Evolutionary conservation across 1,284 basidiomycete genomes (phyloP).

Genomic region (Malassezia pachydermatis): DNA sequence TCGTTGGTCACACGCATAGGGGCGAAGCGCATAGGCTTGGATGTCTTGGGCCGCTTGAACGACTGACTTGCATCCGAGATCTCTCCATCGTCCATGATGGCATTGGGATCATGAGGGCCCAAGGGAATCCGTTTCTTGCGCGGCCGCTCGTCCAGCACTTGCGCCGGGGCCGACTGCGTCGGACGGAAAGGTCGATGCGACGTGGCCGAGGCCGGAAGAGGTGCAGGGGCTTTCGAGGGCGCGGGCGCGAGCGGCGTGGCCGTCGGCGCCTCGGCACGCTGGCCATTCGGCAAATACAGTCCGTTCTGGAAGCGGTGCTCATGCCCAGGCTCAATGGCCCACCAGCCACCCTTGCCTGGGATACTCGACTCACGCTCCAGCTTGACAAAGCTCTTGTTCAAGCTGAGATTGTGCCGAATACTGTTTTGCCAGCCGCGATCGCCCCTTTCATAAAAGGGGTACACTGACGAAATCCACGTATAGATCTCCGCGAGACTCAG

Average conservation of each 20-base stretch:
- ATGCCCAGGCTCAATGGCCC: constrained; percentile 48
- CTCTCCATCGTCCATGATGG: neutral
- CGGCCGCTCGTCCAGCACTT: neutral
- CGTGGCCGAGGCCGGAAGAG: too few relatives aligned
- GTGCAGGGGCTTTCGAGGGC: too few relatives aligned
- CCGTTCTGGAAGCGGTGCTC: constrained; percentile 43
- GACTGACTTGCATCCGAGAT: neutral
- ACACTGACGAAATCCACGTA: constrained; percentile 83
- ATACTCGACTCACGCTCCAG: constrained; percentile 46
- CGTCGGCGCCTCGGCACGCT: neutral
- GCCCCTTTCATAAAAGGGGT: constrained; percentile 81
- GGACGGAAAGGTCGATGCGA: neutral
- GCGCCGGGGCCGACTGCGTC: neutral
- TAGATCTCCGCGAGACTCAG: constrained; percentile 92
- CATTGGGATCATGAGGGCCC: neutral
- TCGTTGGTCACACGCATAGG: constrained; percentile 1
- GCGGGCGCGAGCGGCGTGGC: too few relatives aligned
- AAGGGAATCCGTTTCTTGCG: constrained; percentile 11
- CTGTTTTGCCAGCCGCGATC: constrained; percentile 93
- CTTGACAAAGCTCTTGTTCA: constrained; percentile 69
- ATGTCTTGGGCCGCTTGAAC: constrained; percentile 14
- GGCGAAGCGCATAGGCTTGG: neutral
- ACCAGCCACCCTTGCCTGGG: constrained; percentile 51
- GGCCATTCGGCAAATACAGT: constrained; percentile 21
- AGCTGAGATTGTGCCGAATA: constrained; percentile 77